Evolutionary conservation across 139 green algal genomes (phyloP).

Genomic region (Spirogloea muscicola): DNA sequence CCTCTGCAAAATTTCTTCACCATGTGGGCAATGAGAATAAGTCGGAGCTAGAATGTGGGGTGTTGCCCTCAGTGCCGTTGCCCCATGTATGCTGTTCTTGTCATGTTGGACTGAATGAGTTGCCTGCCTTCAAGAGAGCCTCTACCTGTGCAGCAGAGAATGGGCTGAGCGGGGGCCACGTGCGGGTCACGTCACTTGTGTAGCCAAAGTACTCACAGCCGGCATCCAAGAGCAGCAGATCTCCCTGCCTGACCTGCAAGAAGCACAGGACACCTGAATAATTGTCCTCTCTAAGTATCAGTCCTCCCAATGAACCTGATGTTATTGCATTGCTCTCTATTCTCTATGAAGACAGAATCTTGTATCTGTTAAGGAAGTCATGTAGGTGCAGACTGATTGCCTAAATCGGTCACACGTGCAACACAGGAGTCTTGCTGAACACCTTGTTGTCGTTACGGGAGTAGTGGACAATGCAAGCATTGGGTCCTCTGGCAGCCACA

Average conservation of each 20-base stretch:
- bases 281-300: background rate
- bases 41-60: no score
- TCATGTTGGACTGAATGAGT: no score
- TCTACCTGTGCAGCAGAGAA: slow-evolving; percentile 45
- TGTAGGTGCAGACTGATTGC: background rate
- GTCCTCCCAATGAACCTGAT: background rate
- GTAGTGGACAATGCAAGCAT: slow-evolving; percentile 21
- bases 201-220: slow-evolving; percentile 86
- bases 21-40: background rate
- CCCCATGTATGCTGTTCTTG: no score
- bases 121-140: no score
- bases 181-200: slow-evolving; percentile 78
- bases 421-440: background rate
- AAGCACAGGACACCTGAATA: background rate
- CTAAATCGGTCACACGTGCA: background rate
- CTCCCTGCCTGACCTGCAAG: slow-evolving; percentile 25
- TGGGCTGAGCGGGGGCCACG: slow-evolving; percentile 65
- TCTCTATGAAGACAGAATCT: background rate
- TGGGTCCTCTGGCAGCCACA: slow-evolving; percentile 11
- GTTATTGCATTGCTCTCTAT: no score
- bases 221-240: slow-evolving; percentile 86
- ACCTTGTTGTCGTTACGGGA: slow-evolving; percentile 22
- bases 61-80: no score
- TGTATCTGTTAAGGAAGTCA: background rate
- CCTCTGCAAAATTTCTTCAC: slow-evolving; percentile 36